Base-by-base conservation (phyloP, 164 flowering plant genomes). In the Kalanchoe fedtschenkoi region DNA sequence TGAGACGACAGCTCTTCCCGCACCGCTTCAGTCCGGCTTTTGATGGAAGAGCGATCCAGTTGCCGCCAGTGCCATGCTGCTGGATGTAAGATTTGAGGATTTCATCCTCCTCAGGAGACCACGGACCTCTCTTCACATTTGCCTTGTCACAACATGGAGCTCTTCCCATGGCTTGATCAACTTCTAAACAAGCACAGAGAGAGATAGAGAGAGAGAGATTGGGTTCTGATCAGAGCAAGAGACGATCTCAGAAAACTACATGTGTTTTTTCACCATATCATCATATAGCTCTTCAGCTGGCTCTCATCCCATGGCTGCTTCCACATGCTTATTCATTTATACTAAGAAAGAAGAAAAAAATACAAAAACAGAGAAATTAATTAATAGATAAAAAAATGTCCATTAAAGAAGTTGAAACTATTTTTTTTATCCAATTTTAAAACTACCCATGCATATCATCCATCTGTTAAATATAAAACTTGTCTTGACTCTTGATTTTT, bases 91-190 rank as follows among this genome's bases (percentile, higher is more conserved):
- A 22, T 28, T 61, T 75, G 66, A 78, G 81, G 21, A 39, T 62
- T 2, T 72, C 75, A 46, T 78, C 81, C 66, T 78, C 81, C 14
- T 78, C 79, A 41, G 81, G 77, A 19, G 81, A 73, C 79, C 81
- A 78, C 6, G 79, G 79, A 4, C 81, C 81, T 74, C 70, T 73
- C 70, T 78, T 78, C 65, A 76, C 79, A 17, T 71, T 75, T 2
- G 71, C 62, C 66, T 78, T 73, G 66, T 75, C 81, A 61, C 78
- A 75, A 41, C 81, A 78, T 54, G 78, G 81, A 44, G 77, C 75
- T 64, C 78, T 75, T 34, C 81, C 77, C 77, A 69, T 69, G 37
- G n/a, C 34, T 59, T 16, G n/a, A n/a, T 32, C 9, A 5, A 32
- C 37, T 33, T 21, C n/a, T n/a, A n/a, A n/a, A n/a, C n/a, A n/a